A percentile compares a stretch with the other conserved stretches of the same genome.
These are phyloP conservation scores for Backusella tuberculispora DNA, from an alignment of 192 early-diverging fungal genomes.

Conservation along the genomic window DNA sequence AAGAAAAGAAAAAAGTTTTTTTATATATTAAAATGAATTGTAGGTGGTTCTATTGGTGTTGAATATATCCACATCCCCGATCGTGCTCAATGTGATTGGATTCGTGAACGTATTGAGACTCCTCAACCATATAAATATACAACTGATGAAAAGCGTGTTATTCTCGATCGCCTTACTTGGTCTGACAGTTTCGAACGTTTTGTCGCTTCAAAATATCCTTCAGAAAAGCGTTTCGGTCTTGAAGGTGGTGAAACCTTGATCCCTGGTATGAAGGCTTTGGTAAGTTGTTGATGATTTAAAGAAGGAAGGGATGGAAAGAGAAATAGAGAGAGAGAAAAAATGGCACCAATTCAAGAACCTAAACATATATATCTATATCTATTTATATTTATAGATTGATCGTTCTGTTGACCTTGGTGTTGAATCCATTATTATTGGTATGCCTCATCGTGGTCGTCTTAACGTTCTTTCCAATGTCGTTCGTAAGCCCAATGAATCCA, in stretches of 20 bases:
- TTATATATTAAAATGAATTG: neutral
- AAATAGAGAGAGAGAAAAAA: neutral
- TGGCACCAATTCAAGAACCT: too few relatives aligned
- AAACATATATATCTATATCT: neutral
- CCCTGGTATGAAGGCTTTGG: constrained; percentile 97
- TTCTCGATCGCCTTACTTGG: constrained; percentile 97
- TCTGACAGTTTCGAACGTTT: constrained; percentile 96
- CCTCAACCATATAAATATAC: constrained; percentile 88
- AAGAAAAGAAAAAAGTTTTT: neutral
- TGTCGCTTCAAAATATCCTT: constrained; percentile 95
- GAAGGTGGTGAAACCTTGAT: constrained; percentile 98
- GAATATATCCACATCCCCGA: constrained; percentile 99
- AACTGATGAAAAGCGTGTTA: constrained; percentile 87
- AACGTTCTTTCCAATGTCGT: constrained; percentile 99
- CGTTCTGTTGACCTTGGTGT: constrained; percentile 93
- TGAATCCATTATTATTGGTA: constrained; percentile 96
- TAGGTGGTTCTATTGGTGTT: constrained; percentile 86
- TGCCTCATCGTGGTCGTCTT: constrained; percentile 98
- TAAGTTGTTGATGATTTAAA: constrained; percentile 40
- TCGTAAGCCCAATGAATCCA: constrained; percentile 97
- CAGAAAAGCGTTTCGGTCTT: constrained; percentile 96
- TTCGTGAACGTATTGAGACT: constrained; percentile 89
- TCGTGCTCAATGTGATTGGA: constrained; percentile 96
- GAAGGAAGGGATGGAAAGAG: neutral
- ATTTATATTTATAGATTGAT: constrained; percentile 71